Conservation (phyloP, 805 yeast species). For the Clavispora phyllophila region DNA sequence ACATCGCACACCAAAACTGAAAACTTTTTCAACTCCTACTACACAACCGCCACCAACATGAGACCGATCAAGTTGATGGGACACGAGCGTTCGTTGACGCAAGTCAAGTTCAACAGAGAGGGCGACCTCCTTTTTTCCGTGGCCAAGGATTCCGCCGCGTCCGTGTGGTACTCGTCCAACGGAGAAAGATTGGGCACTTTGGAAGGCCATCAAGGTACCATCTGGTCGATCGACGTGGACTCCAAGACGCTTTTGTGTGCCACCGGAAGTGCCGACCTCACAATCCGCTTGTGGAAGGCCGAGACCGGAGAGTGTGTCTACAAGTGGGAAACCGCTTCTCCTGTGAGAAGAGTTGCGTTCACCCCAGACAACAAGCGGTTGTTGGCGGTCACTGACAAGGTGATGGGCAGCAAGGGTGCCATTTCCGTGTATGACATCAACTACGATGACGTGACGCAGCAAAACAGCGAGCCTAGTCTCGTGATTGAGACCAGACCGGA, state of each 20-base stretch:
- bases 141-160: conserved; percentile 84
- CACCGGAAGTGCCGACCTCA: conserved; percentile 90
- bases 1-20: conserved; percentile 6
- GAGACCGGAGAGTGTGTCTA: conserved; percentile 69
- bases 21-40: conserved; percentile 4
- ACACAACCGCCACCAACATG: conserved; percentile 21
- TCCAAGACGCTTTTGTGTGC: conserved; percentile 59
- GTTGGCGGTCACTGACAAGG: conserved; percentile 80
- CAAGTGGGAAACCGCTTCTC: conserved; percentile 72
- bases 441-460: conserved; percentile 39
- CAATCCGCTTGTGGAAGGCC: conserved; percentile 80
- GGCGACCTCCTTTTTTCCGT: conserved; percentile 92
- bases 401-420: conserved; percentile 83
- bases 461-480: conserved; percentile 52
- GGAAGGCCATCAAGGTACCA: conserved; percentile 80
- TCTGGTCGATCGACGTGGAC: conserved; percentile 91
- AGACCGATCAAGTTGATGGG: conserved; percentile 70
- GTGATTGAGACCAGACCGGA: conserved; percentile 55
- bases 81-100: conserved; percentile 96
- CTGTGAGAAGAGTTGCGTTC: conserved; percentile 89
- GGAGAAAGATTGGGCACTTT: conserved; percentile 97
- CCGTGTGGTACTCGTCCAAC: conserved; percentile 90
- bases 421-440: conserved; percentile 63
- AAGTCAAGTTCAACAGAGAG: conserved; percentile 90
- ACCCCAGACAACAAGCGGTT: conserved; percentile 65